These are phyloP conservation scores for Rhodofomes roseus DNA, from an alignment of 1,284 basidiomycete genomes.

Conservation along the genomic window DNA sequence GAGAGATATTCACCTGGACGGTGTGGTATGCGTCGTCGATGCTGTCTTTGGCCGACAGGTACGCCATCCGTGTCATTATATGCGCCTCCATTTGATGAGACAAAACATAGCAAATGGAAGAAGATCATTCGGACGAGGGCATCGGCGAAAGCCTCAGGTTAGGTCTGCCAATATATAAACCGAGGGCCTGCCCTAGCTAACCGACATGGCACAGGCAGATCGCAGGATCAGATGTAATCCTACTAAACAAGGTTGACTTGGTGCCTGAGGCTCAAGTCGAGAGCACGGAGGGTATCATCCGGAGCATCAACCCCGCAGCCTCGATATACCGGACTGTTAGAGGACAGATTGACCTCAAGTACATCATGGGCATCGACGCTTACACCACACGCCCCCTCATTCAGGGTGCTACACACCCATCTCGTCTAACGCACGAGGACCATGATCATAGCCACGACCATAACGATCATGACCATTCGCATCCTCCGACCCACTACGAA, in stretches of 20 bases:
- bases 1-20: conserved; percentile 76
- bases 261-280: conserved; percentile 39
- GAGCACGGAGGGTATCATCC: conserved; percentile 57
- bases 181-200: neutral
- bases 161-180: conserved; percentile 12
- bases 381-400: conserved; percentile 44
- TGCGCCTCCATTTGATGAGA: neutral
- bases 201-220: conserved; percentile 64
- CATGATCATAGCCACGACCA: conserved; percentile 34
- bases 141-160: conserved; percentile 78
- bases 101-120: conserved; percentile 71
- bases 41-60: conserved; percentile 82
- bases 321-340: conserved; percentile 69
- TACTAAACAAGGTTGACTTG: conserved; percentile 87
- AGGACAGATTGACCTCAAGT: conserved; percentile 65
- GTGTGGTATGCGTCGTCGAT: conserved; percentile 89
- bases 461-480: conserved; percentile 26
- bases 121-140: conserved; percentile 61
- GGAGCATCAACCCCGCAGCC: conserved; percentile 74
- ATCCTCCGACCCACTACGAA: conserved; percentile 51
- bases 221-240: conserved; percentile 83
- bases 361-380: conserved; percentile 78
- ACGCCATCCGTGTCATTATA: conserved; percentile 9
- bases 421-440: conserved; percentile 26
- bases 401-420: neutral